phyloP scores from a whole-genome alignment of 352 stramenopile genomes.

The Elongisporangium anandrum region DNA sequence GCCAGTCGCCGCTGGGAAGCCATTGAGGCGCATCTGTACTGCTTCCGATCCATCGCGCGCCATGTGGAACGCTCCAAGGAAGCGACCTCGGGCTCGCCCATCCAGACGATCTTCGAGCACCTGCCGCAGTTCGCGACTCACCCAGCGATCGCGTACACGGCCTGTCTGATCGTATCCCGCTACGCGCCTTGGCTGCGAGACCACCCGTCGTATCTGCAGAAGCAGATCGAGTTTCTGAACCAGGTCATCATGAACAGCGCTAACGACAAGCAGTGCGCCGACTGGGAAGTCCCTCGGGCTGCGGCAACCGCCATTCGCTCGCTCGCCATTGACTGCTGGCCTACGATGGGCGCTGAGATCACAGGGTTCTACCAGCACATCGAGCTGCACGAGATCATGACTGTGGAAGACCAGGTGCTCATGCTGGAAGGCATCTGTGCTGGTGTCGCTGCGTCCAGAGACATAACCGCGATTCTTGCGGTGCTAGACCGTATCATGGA shows the following conservation, averaged over 20 bases:
- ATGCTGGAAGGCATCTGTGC: slow-evolving; percentile 75
- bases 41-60: slow-evolving; percentile 77
- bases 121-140: slow-evolving; percentile 69
- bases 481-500: slow-evolving; percentile 69
- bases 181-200: slow-evolving; percentile 69
- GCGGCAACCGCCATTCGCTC: slow-evolving; percentile 66
- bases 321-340: slow-evolving; percentile 78
- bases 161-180: slow-evolving; percentile 80
- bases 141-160: slow-evolving; percentile 81
- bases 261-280: slow-evolving; percentile 33
- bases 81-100: slow-evolving; percentile 24
- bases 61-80: slow-evolving; percentile 53
- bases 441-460: slow-evolving; percentile 43
- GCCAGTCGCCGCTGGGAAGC: slow-evolving; percentile 62
- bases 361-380: slow-evolving; percentile 78
- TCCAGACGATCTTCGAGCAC: slow-evolving; percentile 77
- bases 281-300: slow-evolving; percentile 77
- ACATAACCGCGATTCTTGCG: slow-evolving; percentile 34
- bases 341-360: slow-evolving; percentile 55
- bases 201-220: slow-evolving; percentile 39
- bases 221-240: slow-evolving; percentile 69
- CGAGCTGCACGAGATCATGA: slow-evolving; percentile 59
- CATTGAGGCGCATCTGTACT: slow-evolving; percentile 80
- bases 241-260: slow-evolving; percentile 56
- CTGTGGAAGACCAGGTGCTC: slow-evolving; percentile 80